Evolutionary conservation across 106 monocot genomes (phyloP).

Genomic region (Iris macrosiphon): DNA sequence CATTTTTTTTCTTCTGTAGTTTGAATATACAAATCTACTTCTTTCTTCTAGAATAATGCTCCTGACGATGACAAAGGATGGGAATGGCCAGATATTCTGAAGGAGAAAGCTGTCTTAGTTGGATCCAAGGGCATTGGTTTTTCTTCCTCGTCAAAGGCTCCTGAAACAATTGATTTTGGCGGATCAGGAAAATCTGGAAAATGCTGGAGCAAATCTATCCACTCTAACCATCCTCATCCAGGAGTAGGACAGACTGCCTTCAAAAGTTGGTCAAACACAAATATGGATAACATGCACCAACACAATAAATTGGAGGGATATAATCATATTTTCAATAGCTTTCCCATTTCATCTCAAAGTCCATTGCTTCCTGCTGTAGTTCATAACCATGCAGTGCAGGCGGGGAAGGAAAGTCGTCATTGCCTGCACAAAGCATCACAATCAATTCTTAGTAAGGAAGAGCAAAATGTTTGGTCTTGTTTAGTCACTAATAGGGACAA

Average conservation of each 20-base stretch:
- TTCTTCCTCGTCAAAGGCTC: slow-evolving; percentile 7
- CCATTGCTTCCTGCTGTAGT: slow-evolving; percentile 5
- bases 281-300: slow-evolving; percentile 10
- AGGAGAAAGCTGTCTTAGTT: slow-evolving; percentile 7
- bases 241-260: slow-evolving; percentile 1
- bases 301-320: slow-evolving; percentile 7
- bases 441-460: slow-evolving; percentile 7
- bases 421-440: slow-evolving; percentile 7
- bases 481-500: slow-evolving; percentile 12
- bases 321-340: slow-evolving; percentile 6
- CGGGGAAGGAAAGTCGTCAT: slow-evolving; percentile 13
- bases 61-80: slow-evolving; percentile 41
- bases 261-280: slow-evolving; percentile 13
- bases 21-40: slow-evolving; percentile 4
- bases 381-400: slow-evolving; percentile 13
- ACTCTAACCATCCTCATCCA: slow-evolving; percentile 5
- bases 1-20: background rate
- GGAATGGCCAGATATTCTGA: slow-evolving; percentile 39
- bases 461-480: slow-evolving; percentile 16
- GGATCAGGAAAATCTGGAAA: slow-evolving; percentile 26
- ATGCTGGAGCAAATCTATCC: slow-evolving; percentile 11
- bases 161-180: slow-evolving; percentile 14
- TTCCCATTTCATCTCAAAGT: slow-evolving; percentile 8
- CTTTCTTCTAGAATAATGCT: slow-evolving; percentile 43
- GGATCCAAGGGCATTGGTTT: slow-evolving; percentile 19